A percentile compares a stretch with the other conserved stretches of the same genome.
Conservation (phyloP, 176 grass and related monocot genomes). For the Tillandsia fasciculata region DNA sequence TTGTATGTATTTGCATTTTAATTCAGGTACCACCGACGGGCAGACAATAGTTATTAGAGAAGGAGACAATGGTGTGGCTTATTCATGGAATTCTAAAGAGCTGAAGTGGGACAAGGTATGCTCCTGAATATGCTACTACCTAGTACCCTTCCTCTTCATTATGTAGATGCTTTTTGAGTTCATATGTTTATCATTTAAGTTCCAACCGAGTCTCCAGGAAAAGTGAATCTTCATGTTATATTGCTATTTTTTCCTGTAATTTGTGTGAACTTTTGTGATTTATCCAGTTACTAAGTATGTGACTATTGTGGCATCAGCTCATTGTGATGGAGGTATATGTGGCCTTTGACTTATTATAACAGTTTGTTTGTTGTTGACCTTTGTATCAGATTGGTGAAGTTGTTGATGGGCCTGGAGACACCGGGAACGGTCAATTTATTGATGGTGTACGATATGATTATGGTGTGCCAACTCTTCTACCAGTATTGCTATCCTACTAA, state of each 20-base stretch:
- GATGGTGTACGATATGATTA: conserved; percentile 83
- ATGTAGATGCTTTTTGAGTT: too few relatives aligned
- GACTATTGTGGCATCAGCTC: too few relatives aligned
- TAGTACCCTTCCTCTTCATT: background rate
- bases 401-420: conserved; percentile 74
- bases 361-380: conserved; percentile 6
- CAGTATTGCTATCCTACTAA: conserved; percentile 17
- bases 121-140: conserved; percentile 3
- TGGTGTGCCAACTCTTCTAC: conserved; percentile 41
- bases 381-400: conserved; percentile 71
- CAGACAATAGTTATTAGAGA: conserved; percentile 87
- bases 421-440: conserved; percentile 49
- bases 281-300: background rate
- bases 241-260: background rate
- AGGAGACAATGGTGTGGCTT: conserved; percentile 90
- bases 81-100: conserved; percentile 84
- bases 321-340: background rate
- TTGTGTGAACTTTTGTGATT: background rate
- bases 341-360: background rate
- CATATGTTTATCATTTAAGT: too few relatives aligned
- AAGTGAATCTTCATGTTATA: background rate
- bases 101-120: conserved; percentile 86
- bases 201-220: too few relatives aligned
- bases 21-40: conserved; percentile 60
- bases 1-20: conserved; percentile 15